Base-by-base conservation (phyloP, 441 rosid species). In the Euphorbia schlechtendalii region DNA sequence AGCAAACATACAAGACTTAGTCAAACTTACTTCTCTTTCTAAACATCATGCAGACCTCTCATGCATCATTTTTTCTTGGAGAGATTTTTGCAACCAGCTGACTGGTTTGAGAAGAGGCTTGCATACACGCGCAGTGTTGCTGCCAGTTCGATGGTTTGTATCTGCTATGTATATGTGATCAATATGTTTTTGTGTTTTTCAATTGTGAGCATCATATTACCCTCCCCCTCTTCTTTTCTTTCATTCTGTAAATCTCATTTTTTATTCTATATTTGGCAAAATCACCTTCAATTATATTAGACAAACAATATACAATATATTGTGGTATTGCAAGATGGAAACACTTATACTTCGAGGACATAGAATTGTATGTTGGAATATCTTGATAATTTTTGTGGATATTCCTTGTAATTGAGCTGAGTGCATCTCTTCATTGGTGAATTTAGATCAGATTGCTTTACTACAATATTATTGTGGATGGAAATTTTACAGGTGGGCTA, bases 21-120 rank as follows among this genome's bases (percentile, higher is more conserved):
- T 60, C 63, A 43, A 67, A 49, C 55, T 72, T 43, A 73, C 73
- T 65, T 77, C 53, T 49, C 45, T 68, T 32, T 38, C 67, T 64
- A 65, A 59, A 63, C 69, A 59, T 76, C 73, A 65, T 71, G 78
- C 93, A 90, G 99, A 80, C 96, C 99, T 69, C 96, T 94, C 63
- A 80, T 94, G 98, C 99, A 91, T 85, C 75, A 89, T 73, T 94
- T 94, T 78, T 94, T 94, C 70, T 70, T 91, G 72, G 99, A 94
- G 77, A 89, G 90, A 57, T 94, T 91, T 74, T 73, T 84, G 74
- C 91, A 84, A 75, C 99, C 98, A 30, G 87, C 98, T 71, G 96
- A 87, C 81, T 91, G 99, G 99, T 94, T 91, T 87, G 98, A 89
- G 84, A 94, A 87, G 83, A 85, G 99, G 81, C 98, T 94, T 70